A percentile compares a stretch with the other conserved stretches of the same genome.
Conservation (phyloP, 176 grass and related monocot genomes). For the Ampelocalamus luodianensis region DNA sequence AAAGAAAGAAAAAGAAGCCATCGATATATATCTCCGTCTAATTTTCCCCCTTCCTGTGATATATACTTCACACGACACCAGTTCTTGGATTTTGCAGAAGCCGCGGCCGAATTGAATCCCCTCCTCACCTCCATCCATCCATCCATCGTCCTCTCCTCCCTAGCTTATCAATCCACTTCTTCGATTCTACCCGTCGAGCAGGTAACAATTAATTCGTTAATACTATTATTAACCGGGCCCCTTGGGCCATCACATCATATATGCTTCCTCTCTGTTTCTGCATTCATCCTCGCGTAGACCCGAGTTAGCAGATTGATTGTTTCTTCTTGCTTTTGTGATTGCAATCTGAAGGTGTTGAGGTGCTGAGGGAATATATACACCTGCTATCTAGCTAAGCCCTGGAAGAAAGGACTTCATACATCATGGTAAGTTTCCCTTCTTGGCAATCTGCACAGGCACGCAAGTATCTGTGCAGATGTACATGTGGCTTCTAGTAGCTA, state of each 20-base stretch:
- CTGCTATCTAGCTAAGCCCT: neutral
- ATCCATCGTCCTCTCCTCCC: conserved; percentile 31
- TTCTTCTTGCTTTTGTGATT: neutral
- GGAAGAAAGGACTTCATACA: conserved; percentile 12
- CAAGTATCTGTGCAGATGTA: neutral
- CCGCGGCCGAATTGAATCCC: conserved; percentile 15
- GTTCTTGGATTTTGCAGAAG: conserved; percentile 57
- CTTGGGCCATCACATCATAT: conserved; percentile 11
- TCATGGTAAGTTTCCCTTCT: conserved; percentile 42
- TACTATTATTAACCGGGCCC: neutral
- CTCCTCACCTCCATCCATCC: conserved; percentile 24
- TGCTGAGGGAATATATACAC: neutral
- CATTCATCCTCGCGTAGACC: conserved; percentile 37
- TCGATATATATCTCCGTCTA: conserved; percentile 7
- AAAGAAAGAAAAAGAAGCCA: neutral
- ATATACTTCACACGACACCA: conserved; percentile 43
- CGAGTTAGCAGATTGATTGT: neutral
- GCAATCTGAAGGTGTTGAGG: neutral
- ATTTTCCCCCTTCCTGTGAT: conserved; percentile 20
- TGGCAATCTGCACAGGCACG: neutral
- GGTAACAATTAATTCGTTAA: conserved; percentile 40
- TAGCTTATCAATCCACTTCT: conserved; percentile 32
- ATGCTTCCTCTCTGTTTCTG: conserved; percentile 14
- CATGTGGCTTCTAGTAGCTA: neutral
- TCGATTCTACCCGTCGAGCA: conserved; percentile 26